These are phyloP conservation scores for Globisporangium acanthophoron DNA, from an alignment of 352 stramenopile species.

Conservation along the genomic window DNA sequence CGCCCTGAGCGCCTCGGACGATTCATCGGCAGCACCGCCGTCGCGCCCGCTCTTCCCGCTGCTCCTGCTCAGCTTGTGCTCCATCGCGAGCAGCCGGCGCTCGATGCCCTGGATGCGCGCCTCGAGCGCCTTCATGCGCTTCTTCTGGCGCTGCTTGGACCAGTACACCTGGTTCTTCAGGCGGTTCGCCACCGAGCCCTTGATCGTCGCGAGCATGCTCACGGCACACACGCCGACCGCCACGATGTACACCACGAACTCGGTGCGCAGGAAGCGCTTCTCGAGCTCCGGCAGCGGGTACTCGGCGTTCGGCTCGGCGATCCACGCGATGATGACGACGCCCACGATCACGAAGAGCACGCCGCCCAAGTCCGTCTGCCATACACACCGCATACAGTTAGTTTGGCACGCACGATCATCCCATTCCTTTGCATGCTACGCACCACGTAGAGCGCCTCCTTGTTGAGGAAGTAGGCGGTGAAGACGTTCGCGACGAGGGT, in stretches of 20 bases:
- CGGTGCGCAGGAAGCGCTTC: constrained; percentile 72
- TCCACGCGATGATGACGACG: constrained; percentile 83
- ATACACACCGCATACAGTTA: not conserved
- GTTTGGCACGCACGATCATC: not conserved
- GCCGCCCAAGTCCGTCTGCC: constrained; percentile 69
- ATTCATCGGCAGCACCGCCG: not conserved
- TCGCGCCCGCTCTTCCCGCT: constrained; percentile 8
- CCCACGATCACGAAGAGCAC: constrained; percentile 85
- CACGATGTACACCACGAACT: constrained; percentile 77
- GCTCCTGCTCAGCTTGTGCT: constrained; percentile 43
- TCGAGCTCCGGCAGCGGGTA: constrained; percentile 85
- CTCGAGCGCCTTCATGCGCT: constrained; percentile 75
- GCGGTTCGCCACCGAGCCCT: constrained; percentile 76
- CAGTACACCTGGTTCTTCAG: constrained; percentile 84
- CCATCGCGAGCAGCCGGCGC: constrained; percentile 56
- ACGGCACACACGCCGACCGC: constrained; percentile 65
- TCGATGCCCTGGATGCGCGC: constrained; percentile 63
- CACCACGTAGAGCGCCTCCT: constrained; percentile 66
- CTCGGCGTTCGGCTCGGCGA: constrained; percentile 80
- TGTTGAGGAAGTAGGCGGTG: constrained; percentile 81
- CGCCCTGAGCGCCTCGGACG: constrained; percentile 1
- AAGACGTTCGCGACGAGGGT: constrained; percentile 88
- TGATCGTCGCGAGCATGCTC: constrained; percentile 87
- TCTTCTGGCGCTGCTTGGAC: constrained; percentile 77
- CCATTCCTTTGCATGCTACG: constrained; percentile 4